phyloP scores from a whole-genome alignment of 2,329 filamentous ascomycete species.

The Helotiales sp. region DNA sequence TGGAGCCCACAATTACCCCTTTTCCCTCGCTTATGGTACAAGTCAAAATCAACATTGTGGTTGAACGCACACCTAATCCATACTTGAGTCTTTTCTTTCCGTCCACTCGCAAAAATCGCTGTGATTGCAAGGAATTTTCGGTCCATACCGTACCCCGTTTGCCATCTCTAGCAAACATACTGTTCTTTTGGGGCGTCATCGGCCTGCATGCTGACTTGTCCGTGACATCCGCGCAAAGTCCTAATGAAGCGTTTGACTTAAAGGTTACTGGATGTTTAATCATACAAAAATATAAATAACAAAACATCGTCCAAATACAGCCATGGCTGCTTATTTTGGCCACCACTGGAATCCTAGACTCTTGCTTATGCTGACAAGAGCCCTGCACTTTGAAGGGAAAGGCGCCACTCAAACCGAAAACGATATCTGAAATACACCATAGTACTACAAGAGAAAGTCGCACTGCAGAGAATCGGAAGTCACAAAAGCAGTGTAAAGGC shows the following conservation, averaged over 20 bases:
- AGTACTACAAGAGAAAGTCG: neutral
- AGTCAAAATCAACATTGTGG: neutral
- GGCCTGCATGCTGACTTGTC: neutral
- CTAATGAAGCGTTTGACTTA: neutral
- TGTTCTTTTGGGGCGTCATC: neutral
- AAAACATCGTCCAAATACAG: too few species aligned
- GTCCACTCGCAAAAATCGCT: neutral
- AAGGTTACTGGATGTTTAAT: too few species aligned
- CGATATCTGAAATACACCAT: neutral
- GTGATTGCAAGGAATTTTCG: neutral
- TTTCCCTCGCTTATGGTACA: neutral
- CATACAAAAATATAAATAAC: too few species aligned
- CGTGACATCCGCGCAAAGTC: neutral
- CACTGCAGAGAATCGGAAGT: neutral
- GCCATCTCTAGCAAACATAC: neutral
- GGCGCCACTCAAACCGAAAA: too few species aligned
- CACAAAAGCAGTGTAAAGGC: neutral
- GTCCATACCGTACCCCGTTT: neutral
- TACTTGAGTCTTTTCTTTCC: too few species aligned
- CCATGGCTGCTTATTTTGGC: too few species aligned
- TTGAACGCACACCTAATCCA: neutral
- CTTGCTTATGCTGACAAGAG: neutral
- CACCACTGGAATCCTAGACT: too few species aligned
- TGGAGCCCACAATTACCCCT: neutral
- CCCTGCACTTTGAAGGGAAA: neutral